Base-by-base conservation (phyloP, 371 early-diverging fungal genomes). In the Umbelopsis sp. region DNA sequence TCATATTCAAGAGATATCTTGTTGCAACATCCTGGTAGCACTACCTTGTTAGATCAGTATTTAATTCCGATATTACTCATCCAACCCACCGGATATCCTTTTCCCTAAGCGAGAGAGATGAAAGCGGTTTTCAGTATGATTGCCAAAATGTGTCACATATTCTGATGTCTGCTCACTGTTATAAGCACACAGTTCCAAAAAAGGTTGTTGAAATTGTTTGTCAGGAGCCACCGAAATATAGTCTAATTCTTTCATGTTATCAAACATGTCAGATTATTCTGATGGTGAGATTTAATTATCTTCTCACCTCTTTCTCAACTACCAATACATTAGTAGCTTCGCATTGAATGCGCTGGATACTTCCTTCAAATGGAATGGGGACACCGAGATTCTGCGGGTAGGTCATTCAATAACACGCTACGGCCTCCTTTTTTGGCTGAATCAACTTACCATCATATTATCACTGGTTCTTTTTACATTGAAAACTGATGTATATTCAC, bases 301-400 rank as follows among this genome's bases (percentile, higher is more conserved):
- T 8, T 0, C 18, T 1, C 22, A 76, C 82, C 65, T 84, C 84
- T 70, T 84, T 84, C 65, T 84, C 84, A 29, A 84, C 67, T 2
- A 84, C 72, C 25, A 84, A 69, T 35, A 81, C 71, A 62, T 70
- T 74, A 25, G 71, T 68, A 9, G 84, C 81, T 24, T 63, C 65
- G n/a, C 71, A 72, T 63, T 78, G 74, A 14, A 84, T 71, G 32
- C 73, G 62, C 44, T 57, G 37, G 14, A 81, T 66, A 63, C 79
- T 76, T 57, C 65, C 74, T 4, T 76, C 65, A 20, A 78, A 74
- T 14, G 84, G 84, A 45, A 84, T 81, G 11, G 80, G 67, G 12
- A 63, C 52, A 79, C 79, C 80, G 52, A 2, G 14, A 37, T 46
- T 24, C 35, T n/a, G 64, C 41, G 12, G 1, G 4, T 29, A 29